Evolutionary conservation across 2,329 filamentous ascomycete genomes (phyloP).

Genomic region (Dothistroma septosporum): DNA sequence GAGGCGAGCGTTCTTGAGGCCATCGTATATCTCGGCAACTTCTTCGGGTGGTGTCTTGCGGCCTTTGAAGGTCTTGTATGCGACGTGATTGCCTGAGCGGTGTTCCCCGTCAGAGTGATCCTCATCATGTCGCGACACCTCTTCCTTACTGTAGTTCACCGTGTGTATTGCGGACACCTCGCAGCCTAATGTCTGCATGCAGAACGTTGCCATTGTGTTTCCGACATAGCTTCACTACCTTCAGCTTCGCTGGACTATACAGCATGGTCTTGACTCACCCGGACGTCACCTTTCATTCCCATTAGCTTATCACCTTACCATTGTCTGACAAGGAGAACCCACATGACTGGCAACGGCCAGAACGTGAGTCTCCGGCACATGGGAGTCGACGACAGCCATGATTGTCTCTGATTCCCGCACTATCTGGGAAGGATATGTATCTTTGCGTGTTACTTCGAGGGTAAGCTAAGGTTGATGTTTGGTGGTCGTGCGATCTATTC

Average conservation of each 20-base stretch:
- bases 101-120: not conserved
- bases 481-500: not conserved
- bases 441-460: not conserved
- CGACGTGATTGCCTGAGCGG: slow-evolving; percentile 80
- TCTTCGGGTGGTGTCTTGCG: slow-evolving; percentile 76
- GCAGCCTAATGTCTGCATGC: slow-evolving; percentile 88
- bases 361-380: slow-evolving; percentile 62
- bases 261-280: slow-evolving; percentile 54
- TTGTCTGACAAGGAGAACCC: slow-evolving; percentile 45
- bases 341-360: slow-evolving; percentile 94
- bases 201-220: slow-evolving; percentile 94
- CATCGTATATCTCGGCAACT: slow-evolving; percentile 78
- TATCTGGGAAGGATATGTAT: slow-evolving; percentile 3
- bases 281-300: slow-evolving; percentile 59
- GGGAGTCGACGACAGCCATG: slow-evolving; percentile 18
- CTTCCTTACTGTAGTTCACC: slow-evolving; percentile 84
- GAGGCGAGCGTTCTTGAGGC: slow-evolving; percentile 76
- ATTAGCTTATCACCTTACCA: slow-evolving; percentile 22
- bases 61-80: slow-evolving; percentile 83
- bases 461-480: not conserved
- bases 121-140: not conserved
- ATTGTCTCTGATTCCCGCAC: not conserved
- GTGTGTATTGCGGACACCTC: slow-evolving; percentile 94
- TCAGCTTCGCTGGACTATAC: slow-evolving; percentile 16
- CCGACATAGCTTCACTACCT: slow-evolving; percentile 72